phyloP scores from a whole-genome alignment of 345 rosid species.

The Gossypium thurberi region DNA sequence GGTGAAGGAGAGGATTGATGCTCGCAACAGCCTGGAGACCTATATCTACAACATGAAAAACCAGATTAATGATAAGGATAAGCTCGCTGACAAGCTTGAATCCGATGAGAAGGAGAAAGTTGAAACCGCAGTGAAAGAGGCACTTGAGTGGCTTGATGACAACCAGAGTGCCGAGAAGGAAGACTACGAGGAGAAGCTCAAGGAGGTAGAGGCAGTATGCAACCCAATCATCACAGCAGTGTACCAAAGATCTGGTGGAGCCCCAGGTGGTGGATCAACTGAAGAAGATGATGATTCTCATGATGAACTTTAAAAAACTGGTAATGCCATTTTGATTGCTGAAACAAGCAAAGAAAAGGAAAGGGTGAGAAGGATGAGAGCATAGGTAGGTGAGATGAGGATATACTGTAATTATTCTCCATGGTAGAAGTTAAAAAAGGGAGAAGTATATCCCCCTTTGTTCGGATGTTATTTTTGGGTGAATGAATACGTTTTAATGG shows the following conservation, averaged over 20 bases:
- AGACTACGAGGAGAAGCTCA: not conserved
- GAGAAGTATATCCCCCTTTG: constrained; percentile 11
- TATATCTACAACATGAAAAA: constrained; percentile 94
- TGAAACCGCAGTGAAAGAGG: constrained; percentile 71
- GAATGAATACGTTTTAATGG: constrained; percentile 9
- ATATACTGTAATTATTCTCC: constrained; percentile 28
- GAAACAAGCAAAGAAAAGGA: not conserved
- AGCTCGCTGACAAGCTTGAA: constrained; percentile 91
- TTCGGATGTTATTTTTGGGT: constrained; percentile 15
- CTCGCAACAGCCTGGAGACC: constrained; percentile 82
- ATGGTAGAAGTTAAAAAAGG: constrained; percentile 14
- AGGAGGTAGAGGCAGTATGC: not conserved
- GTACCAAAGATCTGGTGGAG: not conserved
- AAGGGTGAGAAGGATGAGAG: constrained; percentile 11
- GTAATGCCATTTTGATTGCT: not conserved
- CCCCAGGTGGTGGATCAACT: not conserved
- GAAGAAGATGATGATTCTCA: not conserved
- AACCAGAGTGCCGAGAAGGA: constrained; percentile 39
- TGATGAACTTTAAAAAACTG: constrained; percentile 38
- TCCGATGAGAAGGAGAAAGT: constrained; percentile 85
- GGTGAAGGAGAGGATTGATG: constrained; percentile 86
- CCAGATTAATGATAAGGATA: constrained; percentile 85
- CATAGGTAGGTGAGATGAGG: constrained; percentile 16
- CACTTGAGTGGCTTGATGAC: constrained; percentile 89
- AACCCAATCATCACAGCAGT: not conserved